phyloP scores from a whole-genome alignment of 202 grass and related monocot species.

The Carex arenaria region DNA sequence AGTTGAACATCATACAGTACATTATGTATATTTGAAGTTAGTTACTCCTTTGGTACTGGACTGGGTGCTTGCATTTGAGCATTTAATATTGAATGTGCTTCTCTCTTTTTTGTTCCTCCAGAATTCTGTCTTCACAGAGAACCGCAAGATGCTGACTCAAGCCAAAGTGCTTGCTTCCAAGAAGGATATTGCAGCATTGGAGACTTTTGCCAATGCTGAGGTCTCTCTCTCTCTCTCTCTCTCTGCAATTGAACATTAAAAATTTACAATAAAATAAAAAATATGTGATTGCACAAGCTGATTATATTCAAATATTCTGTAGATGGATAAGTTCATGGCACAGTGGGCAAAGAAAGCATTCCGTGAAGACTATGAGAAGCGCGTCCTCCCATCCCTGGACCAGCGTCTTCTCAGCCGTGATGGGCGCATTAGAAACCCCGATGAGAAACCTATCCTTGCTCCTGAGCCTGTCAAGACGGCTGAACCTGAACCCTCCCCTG shows the following conservation, averaged over 20 bases:
- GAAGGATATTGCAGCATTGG: conserved; percentile 55
- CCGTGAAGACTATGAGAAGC: conserved; percentile 88
- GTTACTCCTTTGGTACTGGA: background rate
- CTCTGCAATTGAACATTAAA: background rate
- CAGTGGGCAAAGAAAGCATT: conserved; percentile 73
- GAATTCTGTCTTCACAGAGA: conserved; percentile 68
- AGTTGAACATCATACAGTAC: conserved; percentile 24
- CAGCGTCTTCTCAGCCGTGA: conserved; percentile 56
- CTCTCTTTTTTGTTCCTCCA: conserved; percentile 32
- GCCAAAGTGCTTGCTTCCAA: conserved; percentile 61
- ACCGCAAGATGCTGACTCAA: conserved; percentile 51
- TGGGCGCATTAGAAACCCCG: conserved; percentile 87
- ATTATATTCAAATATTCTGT: conserved; percentile 10
- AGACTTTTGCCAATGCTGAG: conserved; percentile 62
- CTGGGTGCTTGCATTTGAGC: conserved; percentile 11
- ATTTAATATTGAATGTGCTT: conserved; percentile 30
- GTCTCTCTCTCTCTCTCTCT: conserved; percentile 38
- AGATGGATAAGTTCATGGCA: conserved; percentile 78
- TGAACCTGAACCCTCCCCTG: conserved; percentile 39
- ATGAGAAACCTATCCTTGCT: conserved; percentile 73
- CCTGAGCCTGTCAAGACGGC: conserved; percentile 21
- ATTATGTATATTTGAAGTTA: background rate
- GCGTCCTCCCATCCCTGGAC: conserved; percentile 65
- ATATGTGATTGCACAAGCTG: background rate
- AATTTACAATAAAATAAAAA: background rate